Conservation (phyloP, 1,284 basidiomycete species). For the Microstroma glucosiphilum region DNA sequence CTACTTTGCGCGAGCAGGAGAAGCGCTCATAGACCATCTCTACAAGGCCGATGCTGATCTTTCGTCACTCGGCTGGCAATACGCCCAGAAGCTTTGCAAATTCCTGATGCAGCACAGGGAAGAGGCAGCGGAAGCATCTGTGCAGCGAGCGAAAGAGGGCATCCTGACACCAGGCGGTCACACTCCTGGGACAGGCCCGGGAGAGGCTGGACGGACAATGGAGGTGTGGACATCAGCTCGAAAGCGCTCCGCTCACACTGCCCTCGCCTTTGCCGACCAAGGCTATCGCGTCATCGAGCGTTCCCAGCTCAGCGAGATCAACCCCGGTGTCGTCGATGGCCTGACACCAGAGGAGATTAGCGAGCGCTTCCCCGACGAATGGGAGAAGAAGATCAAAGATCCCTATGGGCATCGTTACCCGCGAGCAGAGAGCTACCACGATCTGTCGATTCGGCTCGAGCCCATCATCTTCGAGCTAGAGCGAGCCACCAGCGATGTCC, state of each 20-base stretch:
- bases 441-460: slow-evolving; percentile 61
- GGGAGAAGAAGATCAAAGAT: slow-evolving; percentile 77
- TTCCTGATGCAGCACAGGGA: slow-evolving; percentile 43
- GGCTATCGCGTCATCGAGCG: slow-evolving; percentile 74
- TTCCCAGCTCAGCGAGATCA: slow-evolving; percentile 93
- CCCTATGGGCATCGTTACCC: slow-evolving; percentile 76
- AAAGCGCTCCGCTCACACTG: slow-evolving; percentile 84
- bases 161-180: slow-evolving; percentile 24
- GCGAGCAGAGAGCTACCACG: slow-evolving; percentile 68
- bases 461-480: slow-evolving; percentile 77
- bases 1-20: slow-evolving; percentile 53
- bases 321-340: slow-evolving; percentile 76
- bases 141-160: slow-evolving; percentile 13
- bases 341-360: slow-evolving; percentile 82
- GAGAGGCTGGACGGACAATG: slow-evolving; percentile 70
- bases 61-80: slow-evolving; percentile 63
- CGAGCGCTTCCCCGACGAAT: slow-evolving; percentile 85
- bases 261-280: slow-evolving; percentile 78
- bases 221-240: slow-evolving; percentile 82
- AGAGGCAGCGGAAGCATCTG: slow-evolving; percentile 21
- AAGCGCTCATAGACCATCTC: slow-evolving; percentile 82
- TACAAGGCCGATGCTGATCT: slow-evolving; percentile 61
- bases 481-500: slow-evolving; percentile 66
- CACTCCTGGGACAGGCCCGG: slow-evolving; percentile 52
- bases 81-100: slow-evolving; percentile 62